Percentiles rank a stretch among this genome's conserved stretches.
Evolutionary conservation across 2,329 filamentous ascomycete genomes (phyloP).

Genomic region (Diaporthe capsici): DNA sequence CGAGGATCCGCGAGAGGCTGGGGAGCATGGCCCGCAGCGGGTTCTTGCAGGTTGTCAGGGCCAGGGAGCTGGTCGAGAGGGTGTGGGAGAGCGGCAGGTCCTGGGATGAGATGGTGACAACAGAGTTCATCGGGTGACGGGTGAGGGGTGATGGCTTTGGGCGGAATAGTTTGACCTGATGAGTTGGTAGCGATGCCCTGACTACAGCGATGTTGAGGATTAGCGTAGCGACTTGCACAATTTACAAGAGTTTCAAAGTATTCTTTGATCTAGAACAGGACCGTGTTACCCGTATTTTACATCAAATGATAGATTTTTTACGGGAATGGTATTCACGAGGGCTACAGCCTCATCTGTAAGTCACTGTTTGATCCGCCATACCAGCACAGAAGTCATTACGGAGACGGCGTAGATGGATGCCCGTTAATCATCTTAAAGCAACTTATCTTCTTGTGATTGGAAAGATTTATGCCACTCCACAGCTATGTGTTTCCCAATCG

Average conservation of each 20-base stretch:
- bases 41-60: constrained; percentile 78
- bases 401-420: background rate
- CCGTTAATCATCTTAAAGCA: background rate
- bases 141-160: background rate
- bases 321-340: too few species aligned
- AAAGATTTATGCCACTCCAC: background rate
- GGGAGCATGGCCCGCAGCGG: constrained; percentile 78
- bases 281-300: background rate
- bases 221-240: constrained; percentile 3
- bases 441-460: background rate
- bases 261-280: background rate
- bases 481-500: background rate
- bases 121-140: constrained; percentile 76
- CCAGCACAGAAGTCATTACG: too few species aligned
- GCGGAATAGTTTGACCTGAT: constrained; percentile 5
- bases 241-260: background rate
- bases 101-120: constrained; percentile 77
- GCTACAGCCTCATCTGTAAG: background rate
- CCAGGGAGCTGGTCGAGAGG: constrained; percentile 75
- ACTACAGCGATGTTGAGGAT: background rate
- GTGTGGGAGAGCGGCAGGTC: constrained; percentile 77
- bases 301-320: background rate
- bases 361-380: background rate
- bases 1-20: constrained; percentile 75
- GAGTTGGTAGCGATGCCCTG: constrained; percentile 1